phyloP scores from a whole-genome alignment of 2,329 filamentous ascomycete species.

The Aspergillus fijiensis region DNA sequence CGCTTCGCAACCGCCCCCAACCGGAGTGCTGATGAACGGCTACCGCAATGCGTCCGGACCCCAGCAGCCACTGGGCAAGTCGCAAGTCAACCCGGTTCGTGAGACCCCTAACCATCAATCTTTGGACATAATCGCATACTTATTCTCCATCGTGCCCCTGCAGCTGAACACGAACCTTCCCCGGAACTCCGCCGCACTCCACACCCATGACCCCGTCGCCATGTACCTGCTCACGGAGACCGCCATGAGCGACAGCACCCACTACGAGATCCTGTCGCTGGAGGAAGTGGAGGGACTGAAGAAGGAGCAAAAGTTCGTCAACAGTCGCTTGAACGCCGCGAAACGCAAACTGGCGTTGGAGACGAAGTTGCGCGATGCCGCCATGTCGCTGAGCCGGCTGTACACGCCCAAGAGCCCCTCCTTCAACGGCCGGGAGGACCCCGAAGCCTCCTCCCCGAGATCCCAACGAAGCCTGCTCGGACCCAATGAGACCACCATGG shows the following conservation, averaged over 20 bases:
- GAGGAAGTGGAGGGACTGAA: conserved; percentile 91
- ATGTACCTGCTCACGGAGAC: conserved; percentile 93
- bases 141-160: neutral
- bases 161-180: conserved; percentile 54
- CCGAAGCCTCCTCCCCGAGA: conserved; percentile 41
- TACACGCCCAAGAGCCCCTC: conserved; percentile 65
- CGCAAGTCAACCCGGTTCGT: conserved; percentile 60
- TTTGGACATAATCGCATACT: neutral
- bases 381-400: conserved; percentile 78
- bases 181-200: conserved; percentile 40
- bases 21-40: conserved; percentile 57
- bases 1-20: conserved; percentile 32
- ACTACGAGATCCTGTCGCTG: conserved; percentile 81
- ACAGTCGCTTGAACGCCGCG: conserved; percentile 75
- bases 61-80: conserved; percentile 52
- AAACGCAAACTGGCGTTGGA: conserved; percentile 83
- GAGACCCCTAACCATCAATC: neutral
- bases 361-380: conserved; percentile 90
- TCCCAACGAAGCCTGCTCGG: conserved; percentile 53
- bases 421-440: conserved; percentile 43
- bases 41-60: conserved; percentile 59
- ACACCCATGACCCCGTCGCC: conserved; percentile 63
- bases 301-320: conserved; percentile 73
- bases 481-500: conserved; percentile 40
- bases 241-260: conserved; percentile 81